Percentiles rank a stretch among this genome's conserved stretches.
Conservation (phyloP, 2,329 filamentous ascomycete species). For the Phialemoniopsis sp. region DNA sequence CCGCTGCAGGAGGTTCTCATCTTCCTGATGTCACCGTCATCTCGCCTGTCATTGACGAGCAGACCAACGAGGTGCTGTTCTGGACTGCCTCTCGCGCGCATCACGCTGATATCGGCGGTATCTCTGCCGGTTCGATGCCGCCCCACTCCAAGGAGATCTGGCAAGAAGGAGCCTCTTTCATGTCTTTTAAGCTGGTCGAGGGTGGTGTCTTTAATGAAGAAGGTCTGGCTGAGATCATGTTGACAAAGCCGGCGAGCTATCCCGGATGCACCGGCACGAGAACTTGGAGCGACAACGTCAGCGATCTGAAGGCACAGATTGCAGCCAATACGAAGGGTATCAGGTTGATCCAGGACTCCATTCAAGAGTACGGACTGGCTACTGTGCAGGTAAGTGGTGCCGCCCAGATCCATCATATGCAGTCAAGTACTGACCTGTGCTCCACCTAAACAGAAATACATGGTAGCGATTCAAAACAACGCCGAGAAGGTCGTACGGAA, state of each 20-base stretch:
- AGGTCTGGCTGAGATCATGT: constrained; percentile 59
- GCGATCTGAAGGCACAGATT: constrained; percentile 69
- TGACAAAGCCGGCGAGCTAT: constrained; percentile 62
- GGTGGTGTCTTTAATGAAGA: constrained; percentile 67
- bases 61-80: constrained; percentile 1
- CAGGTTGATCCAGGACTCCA: constrained; percentile 61
- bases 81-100: background rate
- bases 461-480: constrained; percentile 67
- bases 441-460: too few relatives aligned
- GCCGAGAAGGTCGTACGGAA: constrained; percentile 63
- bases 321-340: constrained; percentile 72
- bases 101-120: constrained; percentile 34
- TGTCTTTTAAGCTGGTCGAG: constrained; percentile 58
- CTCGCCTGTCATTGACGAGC: constrained; percentile 1
- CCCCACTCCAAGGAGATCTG: constrained; percentile 52
- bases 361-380: constrained; percentile 64
- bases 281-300: constrained; percentile 67
- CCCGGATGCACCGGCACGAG: constrained; percentile 65
- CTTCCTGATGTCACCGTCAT: constrained; percentile 2
- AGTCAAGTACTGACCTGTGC: too few relatives aligned
- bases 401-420: too few relatives aligned
- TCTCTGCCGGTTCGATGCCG: constrained; percentile 68
- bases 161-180: constrained; percentile 49
- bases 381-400: too few relatives aligned
- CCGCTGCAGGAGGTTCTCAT: background rate